Conservation (phyloP, 164 flowering plant genomes). For the Paratinospora sagittata region DNA sequence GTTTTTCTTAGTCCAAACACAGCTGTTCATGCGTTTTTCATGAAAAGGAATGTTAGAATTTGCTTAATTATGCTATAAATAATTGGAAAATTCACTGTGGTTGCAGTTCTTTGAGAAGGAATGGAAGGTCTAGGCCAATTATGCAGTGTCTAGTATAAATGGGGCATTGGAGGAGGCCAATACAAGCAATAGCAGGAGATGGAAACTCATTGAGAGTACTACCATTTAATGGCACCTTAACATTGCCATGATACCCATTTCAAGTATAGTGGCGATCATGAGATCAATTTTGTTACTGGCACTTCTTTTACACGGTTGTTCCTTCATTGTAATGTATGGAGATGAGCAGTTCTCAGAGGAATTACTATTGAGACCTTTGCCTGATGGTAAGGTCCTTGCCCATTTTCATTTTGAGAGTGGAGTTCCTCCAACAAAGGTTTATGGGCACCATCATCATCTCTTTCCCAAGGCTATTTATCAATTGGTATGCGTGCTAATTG, state of each 20-base stretch:
- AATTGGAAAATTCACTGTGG: not conserved
- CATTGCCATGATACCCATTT: not conserved
- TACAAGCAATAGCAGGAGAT: not conserved
- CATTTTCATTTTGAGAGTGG: slow-evolving; percentile 75
- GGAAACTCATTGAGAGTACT: not conserved
- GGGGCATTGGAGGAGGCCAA: not conserved
- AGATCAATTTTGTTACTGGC: slow-evolving; percentile 14
- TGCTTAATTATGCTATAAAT: not conserved
- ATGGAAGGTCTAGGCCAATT: not conserved
- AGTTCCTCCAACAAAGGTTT: slow-evolving; percentile 40
- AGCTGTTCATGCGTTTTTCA: not conserved
- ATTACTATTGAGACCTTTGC: slow-evolving; percentile 69
- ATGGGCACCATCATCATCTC: slow-evolving; percentile 76
- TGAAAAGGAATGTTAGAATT: not conserved
- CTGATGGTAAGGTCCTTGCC: slow-evolving; percentile 83
- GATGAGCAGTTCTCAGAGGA: slow-evolving; percentile 78
- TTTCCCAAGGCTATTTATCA: slow-evolving; percentile 91
- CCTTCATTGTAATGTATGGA: slow-evolving; percentile 18
- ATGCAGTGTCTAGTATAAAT: not conserved
- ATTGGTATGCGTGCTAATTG: slow-evolving; percentile 40
- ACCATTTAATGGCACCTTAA: not conserved
- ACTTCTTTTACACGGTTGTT: slow-evolving; percentile 4
- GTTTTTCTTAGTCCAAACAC: not conserved
- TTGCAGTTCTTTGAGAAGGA: not conserved
- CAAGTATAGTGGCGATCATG: slow-evolving; percentile 21